Conservation (phyloP, 2,329 filamentous ascomycete genomes). For the Spiromastix sp. region DNA sequence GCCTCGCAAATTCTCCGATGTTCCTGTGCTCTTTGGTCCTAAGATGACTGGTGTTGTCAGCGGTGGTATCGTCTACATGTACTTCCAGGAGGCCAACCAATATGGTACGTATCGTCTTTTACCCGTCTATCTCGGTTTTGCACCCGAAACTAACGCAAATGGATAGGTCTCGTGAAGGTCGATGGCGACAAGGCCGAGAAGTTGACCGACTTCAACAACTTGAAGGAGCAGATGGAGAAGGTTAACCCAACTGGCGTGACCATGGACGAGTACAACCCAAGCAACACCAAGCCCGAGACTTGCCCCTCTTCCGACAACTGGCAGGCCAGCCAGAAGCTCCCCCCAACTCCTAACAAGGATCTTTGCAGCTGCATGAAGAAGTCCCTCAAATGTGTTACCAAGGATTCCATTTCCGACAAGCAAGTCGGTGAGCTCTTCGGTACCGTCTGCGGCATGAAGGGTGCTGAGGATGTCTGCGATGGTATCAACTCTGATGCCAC, state of each 20-base stretch:
- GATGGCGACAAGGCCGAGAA: slow-evolving; percentile 53
- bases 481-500: slow-evolving; percentile 31
- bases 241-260: slow-evolving; percentile 57
- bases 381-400: slow-evolving; percentile 60
- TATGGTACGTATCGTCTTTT: slow-evolving; percentile 51
- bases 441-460: slow-evolving; percentile 31
- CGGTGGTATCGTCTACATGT: slow-evolving; percentile 98
- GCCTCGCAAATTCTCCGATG: slow-evolving; percentile 75
- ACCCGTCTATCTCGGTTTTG: neutral
- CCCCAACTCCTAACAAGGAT: slow-evolving; percentile 65
- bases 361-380: slow-evolving; percentile 82
- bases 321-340: slow-evolving; percentile 59
- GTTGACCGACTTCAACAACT: slow-evolving; percentile 62
- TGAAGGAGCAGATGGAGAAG: slow-evolving; percentile 59
- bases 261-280: slow-evolving; percentile 59
- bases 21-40: slow-evolving; percentile 64
- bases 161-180: slow-evolving; percentile 46
- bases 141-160: slow-evolving; percentile 9
- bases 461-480: slow-evolving; percentile 25
- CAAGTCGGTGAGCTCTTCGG: slow-evolving; percentile 59
- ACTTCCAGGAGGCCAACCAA: slow-evolving; percentile 82
- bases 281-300: slow-evolving; percentile 54
- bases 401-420: slow-evolving; percentile 45
- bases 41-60: slow-evolving; percentile 84
- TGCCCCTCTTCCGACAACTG: slow-evolving; percentile 64